These are phyloP conservation scores for Adansonia grandidieri DNA, from an alignment of 441 rosid species.

Conservation along the genomic window DNA sequence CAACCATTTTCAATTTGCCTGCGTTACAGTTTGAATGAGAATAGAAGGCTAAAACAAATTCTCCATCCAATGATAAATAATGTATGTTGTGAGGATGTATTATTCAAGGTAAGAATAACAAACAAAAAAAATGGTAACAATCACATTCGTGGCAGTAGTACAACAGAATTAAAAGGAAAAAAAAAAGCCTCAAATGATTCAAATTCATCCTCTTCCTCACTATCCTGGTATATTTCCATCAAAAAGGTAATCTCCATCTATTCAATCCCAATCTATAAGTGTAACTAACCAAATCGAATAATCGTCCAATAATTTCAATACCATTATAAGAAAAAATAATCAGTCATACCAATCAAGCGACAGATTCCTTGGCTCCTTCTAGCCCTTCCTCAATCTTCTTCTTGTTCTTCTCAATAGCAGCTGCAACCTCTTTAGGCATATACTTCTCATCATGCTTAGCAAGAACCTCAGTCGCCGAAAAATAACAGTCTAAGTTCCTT, in stretches of 20 bases:
- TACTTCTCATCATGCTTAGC: conserved; percentile 99
- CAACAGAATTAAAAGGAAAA: conserved; percentile 25
- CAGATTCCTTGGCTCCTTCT: conserved; percentile 33
- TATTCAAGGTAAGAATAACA: conserved; percentile 26
- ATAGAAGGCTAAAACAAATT: neutral
- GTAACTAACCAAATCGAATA: neutral
- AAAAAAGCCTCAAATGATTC: conserved; percentile 18
- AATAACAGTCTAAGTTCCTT: conserved; percentile 62
- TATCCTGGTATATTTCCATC: conserved; percentile 17
- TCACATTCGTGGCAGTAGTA: conserved; percentile 37
- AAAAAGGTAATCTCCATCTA: conserved; percentile 21
- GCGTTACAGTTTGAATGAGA: neutral
- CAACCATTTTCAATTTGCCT: neutral
- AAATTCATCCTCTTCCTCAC: conserved; percentile 12
- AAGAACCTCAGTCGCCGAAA: conserved; percentile 81
- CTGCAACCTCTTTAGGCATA: conserved; percentile 93
- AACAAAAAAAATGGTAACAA: neutral
- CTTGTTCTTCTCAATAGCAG: conserved; percentile 92
- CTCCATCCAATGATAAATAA: conserved; percentile 2
- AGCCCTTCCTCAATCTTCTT: conserved; percentile 49
- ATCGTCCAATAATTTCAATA: conserved; percentile 17
- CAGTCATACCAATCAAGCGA: conserved; percentile 38
- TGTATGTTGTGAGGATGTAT: conserved; percentile 15
- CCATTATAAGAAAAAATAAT: conserved; percentile 15
- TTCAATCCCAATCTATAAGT: conserved; percentile 16